A percentile compares a stretch with the other conserved stretches of the same genome.
Conservation (phyloP, 495 filamentous ascomycete species). For the Staphylotrichum tortipilum region DNA sequence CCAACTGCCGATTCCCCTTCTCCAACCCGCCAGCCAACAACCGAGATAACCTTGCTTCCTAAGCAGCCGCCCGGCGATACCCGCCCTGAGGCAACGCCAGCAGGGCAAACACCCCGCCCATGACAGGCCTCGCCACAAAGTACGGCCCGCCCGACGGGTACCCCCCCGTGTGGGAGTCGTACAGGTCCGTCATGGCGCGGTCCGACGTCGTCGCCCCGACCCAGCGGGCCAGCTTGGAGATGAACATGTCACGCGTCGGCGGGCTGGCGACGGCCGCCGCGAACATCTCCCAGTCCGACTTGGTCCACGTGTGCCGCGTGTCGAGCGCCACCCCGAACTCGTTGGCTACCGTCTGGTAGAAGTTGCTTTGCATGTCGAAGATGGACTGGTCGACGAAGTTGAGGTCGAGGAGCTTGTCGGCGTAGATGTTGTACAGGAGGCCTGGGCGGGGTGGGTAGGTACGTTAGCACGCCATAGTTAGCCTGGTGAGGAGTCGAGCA, state of each 20-base stretch:
- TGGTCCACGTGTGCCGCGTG: slow-evolving; percentile 75
- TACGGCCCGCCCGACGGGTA: slow-evolving; percentile 46
- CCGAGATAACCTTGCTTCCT: no score
- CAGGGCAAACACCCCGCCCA: slow-evolving; percentile 74
- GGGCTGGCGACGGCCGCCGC: slow-evolving; percentile 59
- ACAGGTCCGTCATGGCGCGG: slow-evolving; percentile 69
- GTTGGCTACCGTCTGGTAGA: slow-evolving; percentile 67
- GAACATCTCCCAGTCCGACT: slow-evolving; percentile 85
- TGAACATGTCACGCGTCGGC: slow-evolving; percentile 55
- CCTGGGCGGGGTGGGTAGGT: slow-evolving; percentile 50
- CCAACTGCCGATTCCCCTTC: no score
- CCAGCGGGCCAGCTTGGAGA: slow-evolving; percentile 64
- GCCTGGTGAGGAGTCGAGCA: not conserved
- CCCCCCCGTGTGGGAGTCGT: slow-evolving; percentile 56
- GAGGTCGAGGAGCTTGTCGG: slow-evolving; percentile 67
- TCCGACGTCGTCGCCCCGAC: slow-evolving; percentile 66
- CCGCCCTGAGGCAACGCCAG: slow-evolving; percentile 58
- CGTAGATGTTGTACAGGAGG: slow-evolving; percentile 83
- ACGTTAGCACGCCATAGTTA: slow-evolving; percentile 48
- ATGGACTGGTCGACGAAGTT: slow-evolving; percentile 57
- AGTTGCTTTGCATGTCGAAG: slow-evolving; percentile 70
- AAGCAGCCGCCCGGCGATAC: no score
- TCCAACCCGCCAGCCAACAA: no score
- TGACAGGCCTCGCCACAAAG: slow-evolving; percentile 74
- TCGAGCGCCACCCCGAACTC: slow-evolving; percentile 78